phyloP scores from a whole-genome alignment of 148 eudicot species.

The Talinum fruticosum region DNA sequence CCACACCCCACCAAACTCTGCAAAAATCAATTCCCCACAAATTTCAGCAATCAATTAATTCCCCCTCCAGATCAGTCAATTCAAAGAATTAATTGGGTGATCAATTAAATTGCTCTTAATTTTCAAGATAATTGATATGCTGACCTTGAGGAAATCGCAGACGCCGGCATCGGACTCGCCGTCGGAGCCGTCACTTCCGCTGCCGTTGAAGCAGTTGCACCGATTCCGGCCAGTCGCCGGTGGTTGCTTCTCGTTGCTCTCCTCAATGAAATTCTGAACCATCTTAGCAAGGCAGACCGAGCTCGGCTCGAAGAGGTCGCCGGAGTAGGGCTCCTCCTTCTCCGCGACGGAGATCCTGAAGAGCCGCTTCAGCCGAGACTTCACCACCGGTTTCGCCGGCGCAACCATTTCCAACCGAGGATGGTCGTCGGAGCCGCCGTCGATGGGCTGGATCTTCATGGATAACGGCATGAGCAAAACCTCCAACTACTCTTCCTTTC shows the following conservation, averaged over 20 bases:
- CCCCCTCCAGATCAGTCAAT: not conserved
- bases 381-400: conserved; percentile 40
- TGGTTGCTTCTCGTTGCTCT: conserved; percentile 47
- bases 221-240: conserved; percentile 31
- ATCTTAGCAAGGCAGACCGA: conserved; percentile 81
- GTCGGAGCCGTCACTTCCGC: conserved; percentile 54
- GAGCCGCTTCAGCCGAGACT: conserved; percentile 59
- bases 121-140: not conserved
- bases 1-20: conserved; percentile 70
- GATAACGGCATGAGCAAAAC: conserved; percentile 2
- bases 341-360: conserved; percentile 48
- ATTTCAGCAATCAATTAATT: not conserved
- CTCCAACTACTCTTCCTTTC: not conserved
- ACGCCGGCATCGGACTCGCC: conserved; percentile 47
- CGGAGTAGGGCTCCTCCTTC: conserved; percentile 32
- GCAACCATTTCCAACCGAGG: conserved; percentile 25
- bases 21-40: not conserved
- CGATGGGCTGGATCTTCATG: conserved; percentile 8
- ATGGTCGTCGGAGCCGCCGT: not conserved
- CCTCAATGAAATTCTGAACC: conserved; percentile 89
- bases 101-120: too few relatives aligned
- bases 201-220: conserved; percentile 75
- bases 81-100: not conserved
- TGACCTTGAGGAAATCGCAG: conserved; percentile 65
- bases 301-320: conserved; percentile 56